Percentiles rank a stretch among this genome's conserved stretches.
Conservation (phyloP, 2,329 filamentous ascomycete genomes). For the Xylariaceae sp. region DNA sequence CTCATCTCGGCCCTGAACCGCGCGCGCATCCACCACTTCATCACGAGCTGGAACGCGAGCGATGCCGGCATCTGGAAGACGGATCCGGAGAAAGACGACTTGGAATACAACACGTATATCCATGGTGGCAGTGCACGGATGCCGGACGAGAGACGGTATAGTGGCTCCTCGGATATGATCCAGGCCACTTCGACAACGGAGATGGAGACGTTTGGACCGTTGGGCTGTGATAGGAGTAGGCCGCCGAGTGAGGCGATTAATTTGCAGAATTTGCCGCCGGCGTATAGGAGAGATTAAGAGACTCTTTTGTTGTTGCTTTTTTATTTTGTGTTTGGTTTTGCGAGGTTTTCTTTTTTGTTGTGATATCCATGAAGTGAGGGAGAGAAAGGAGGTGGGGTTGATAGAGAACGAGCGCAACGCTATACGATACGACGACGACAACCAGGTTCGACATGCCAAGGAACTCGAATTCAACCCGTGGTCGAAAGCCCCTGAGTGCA, state of each 20-base stretch:
- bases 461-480: no score
- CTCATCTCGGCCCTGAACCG: conserved; percentile 21
- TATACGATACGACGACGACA: no score
- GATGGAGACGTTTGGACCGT: conserved; percentile 16
- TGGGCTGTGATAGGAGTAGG: conserved; percentile 17
- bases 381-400: no score
- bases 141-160: background rate
- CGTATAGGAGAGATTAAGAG: conserved; percentile 7
- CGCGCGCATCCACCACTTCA: conserved; percentile 15
- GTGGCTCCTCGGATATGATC: background rate
- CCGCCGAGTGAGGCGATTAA: background rate
- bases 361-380: no score
- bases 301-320: background rate
- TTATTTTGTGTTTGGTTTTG: background rate
- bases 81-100: conserved; percentile 20
- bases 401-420: no score
- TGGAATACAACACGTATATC: conserved; percentile 11
- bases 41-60: conserved; percentile 16
- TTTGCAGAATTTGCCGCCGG: conserved; percentile 23
- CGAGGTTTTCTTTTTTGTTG: no score
- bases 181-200: conserved; percentile 10
- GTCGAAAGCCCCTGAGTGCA: no score
- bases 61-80: conserved; percentile 19
- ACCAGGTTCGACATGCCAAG: no score
- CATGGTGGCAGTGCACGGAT: background rate